Base-by-base conservation (phyloP, 192 early-diverging fungal genomes). In the Umbelopsis isabellina region DNA sequence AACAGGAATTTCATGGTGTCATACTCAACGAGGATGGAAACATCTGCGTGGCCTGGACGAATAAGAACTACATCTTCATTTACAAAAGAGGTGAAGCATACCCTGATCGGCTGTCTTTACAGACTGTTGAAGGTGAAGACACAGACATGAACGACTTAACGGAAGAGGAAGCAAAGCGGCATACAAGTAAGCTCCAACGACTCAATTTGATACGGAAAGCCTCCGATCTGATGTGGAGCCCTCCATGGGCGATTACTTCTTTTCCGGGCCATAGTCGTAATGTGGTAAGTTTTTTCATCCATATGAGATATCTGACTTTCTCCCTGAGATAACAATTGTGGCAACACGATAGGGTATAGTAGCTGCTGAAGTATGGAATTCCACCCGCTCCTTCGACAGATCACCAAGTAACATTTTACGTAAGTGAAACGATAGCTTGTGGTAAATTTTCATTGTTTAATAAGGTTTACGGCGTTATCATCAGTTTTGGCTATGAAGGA, bases 11-110 rank as follows among this genome's bases (percentile, higher is more conserved):
- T 4, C 12, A 16, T 15, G 72, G 76, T 1, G 44, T 71, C 4
- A 11, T 46, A 18, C 11, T 78, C 15, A 67, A 74, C 46, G 46
- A 20, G 3, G 44, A 73, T 10, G 72, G 76, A 1, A 71, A 65
- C 1, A 58, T 78, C 4, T 47, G 69, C 41, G 64, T 51, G 13
- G 33, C 70, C 8, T 73, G 75, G 75, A 73, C 72, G 4, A 44
- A 74, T 16, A 45, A 61, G 3, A 73, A 78, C 25, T 23, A 69
- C 12, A n/a, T 78, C 10, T 70, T 73, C 41, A 61, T 78, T 10
- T 74, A 71, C 68, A 70, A 74, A 58, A 41, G 76, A 22, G 76
- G 76, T 1, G 1, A 33, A 8, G 76, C 50, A 3, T 11, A 61
- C 4, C 30, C 55, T 27, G 25, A 61, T 5, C 25, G 55, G 55